Evolutionary conservation across 2,329 filamentous ascomycete genomes (phyloP), one percentile per base, ranked within the genome.

Genomic region (Stemphylium vesicarium): DNA sequence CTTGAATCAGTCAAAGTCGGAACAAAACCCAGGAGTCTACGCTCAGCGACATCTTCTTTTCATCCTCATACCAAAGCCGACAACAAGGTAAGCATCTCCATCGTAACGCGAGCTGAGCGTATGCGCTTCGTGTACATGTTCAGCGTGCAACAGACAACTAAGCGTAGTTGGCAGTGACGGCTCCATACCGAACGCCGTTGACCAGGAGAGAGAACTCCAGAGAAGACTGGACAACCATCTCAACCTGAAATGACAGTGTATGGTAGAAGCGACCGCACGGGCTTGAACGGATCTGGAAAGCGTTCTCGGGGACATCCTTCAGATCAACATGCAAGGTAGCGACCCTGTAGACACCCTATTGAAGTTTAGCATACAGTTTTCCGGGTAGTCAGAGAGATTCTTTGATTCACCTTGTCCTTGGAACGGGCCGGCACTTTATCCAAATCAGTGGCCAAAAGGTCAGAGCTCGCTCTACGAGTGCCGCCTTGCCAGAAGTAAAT

Each of bases 151-250:
- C 31, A n/a, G 6, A 33, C 18, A 1, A 3, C 16, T 22, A 47
- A 4, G 15, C 41, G 38, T 68, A 69, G 1, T 50, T 47, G 0
- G 61, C 63, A 1, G 44, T 65, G 2, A 71, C 38, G 0, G 64
- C 53, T 7, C 60, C 64, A 22, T 68, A 64, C 9, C 37, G 32
- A 12, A 32, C 16, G 6, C 46, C 46, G 6, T 50, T 55, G 31
- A 55, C 29, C 4, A 40, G 31, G 0, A 67, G 0, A 0, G 48
- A 63, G 46, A 54, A 69, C 16, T 70, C 62, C 4, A 71, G n/a
- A 6, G 52, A 26, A 1, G 64, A 61, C 40, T 67, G 59, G 0
- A 67, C 22, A 0, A 48, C 51, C 6, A 71, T 61, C 12, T 66
- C 32, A 4, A 70, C 16, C 0, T 35, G 6, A 20, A 24, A 55